Evolutionary conservation across 2,329 filamentous ascomycete genomes (phyloP).

Genomic region (Exserohilum turcica): DNA sequence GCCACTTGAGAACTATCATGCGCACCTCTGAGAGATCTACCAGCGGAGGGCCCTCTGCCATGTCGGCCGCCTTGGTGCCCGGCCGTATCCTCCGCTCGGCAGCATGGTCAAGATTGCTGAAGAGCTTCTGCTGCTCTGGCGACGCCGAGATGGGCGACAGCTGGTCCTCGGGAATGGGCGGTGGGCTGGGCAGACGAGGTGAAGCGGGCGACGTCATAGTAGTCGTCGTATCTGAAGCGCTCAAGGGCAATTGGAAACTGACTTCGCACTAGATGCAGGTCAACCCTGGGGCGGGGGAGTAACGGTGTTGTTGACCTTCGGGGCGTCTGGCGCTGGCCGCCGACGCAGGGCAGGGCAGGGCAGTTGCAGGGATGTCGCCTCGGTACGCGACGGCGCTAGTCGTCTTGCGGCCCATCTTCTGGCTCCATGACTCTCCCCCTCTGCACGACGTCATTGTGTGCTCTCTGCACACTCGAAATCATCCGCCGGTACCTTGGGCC

Average conservation of each 20-base stretch:
- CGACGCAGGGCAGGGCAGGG: constrained; percentile 24
- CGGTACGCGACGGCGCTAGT: constrained; percentile 10
- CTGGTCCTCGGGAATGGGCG: constrained; percentile 93
- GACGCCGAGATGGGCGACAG: constrained; percentile 73
- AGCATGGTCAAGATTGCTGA: constrained; percentile 69
- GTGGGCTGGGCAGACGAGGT: constrained; percentile 90
- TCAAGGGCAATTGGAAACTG: not conserved
- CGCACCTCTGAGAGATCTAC: constrained; percentile 81
- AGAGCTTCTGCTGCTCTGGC: constrained; percentile 61
- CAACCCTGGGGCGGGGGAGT: constrained; percentile 6
- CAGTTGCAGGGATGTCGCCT: constrained; percentile 19
- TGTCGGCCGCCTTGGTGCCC: constrained; percentile 88
- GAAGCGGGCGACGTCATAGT: constrained; percentile 58
- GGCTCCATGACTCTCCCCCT: constrained; percentile 9
- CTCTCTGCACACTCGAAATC: not conserved
- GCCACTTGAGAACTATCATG: not conserved
- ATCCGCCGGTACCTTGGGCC: not conserved
- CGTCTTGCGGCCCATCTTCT: constrained; percentile 3
- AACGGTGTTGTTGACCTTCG: constrained; percentile 19
- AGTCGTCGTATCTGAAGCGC: not conserved
- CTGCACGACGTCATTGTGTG: constrained; percentile 13
- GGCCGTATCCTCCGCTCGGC: constrained; percentile 85
- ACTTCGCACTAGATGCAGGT: not conserved
- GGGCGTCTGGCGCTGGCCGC: constrained; percentile 15
- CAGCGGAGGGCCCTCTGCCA: constrained; percentile 88